Percentiles rank a stretch among this genome's conserved stretches.
These are phyloP conservation scores for Cercophora scortea DNA, from an alignment of 495 filamentous ascomycete species.

Conservation along the genomic window DNA sequence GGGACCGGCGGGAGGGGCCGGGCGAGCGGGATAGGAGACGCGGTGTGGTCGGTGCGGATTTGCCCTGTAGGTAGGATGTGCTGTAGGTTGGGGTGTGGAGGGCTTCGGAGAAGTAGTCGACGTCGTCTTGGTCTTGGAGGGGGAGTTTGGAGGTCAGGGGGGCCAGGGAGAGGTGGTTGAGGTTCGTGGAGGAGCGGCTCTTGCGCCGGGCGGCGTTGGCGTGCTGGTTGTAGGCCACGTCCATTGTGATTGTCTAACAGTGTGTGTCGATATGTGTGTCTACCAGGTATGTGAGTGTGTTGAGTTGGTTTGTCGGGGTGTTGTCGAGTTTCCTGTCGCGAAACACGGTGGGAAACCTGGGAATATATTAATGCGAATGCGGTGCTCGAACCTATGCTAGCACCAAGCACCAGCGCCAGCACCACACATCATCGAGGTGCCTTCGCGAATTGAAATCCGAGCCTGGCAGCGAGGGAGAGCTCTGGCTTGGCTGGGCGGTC, in stretches of 20 bases:
- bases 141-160: constrained; percentile 61
- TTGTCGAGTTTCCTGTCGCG: no score
- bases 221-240: constrained; percentile 46
- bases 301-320: no score
- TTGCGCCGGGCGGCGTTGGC: constrained; percentile 38
- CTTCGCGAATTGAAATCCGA: no score
- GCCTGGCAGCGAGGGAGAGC: no score
- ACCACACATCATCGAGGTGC: no score
- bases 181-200: constrained; percentile 36
- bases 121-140: constrained; percentile 44
- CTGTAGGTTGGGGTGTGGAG: constrained; percentile 9
- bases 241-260: constrained; percentile 24
- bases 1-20: constrained; percentile 27
- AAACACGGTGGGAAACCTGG: no score
- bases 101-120: constrained; percentile 15
- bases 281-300: no score
- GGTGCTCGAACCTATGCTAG: no score
- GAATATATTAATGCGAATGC: no score
- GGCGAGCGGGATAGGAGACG: constrained; percentile 47
- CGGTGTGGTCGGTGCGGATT: constrained; percentile 50
- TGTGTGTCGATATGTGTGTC: background rate
- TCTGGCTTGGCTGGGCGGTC: no score
- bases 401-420: no score
- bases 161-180: constrained; percentile 51
- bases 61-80: constrained; percentile 44